Base-by-base conservation (phyloP, 805 yeast genomes). In the Sugiyamaella marilandica region DNA sequence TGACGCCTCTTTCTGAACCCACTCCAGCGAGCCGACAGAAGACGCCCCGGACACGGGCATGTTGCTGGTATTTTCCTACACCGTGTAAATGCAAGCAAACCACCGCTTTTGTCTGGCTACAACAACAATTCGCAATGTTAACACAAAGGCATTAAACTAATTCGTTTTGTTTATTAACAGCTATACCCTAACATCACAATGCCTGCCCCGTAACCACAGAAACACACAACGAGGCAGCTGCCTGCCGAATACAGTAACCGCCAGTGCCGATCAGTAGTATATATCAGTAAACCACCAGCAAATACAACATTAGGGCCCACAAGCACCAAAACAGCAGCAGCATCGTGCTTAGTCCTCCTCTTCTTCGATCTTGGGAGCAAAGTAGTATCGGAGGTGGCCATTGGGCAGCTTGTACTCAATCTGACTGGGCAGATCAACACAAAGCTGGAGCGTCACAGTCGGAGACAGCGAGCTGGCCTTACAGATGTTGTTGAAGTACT, bases 311-410 rank as follows among this genome's bases (percentile, higher is more conserved):
- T 24, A 24, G 29, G 29, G 29, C 29, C 29, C 29, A 5, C n/a
- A n/a, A n/a, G n/a, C 35, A 32, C 35, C 4, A 34, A 14, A 13
- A 13, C 4, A 34, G 9, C 37, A 5, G 37, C 9, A 10, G 9
- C 37, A 34, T 5, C 37, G 9, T 10, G 37, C 9, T 19, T 39
- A 39, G 24, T 33, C 47, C 34, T 41, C 44, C 59, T 87, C 96
- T 59, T 91, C 98, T 60, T 87, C 96, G 69, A 94, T 89, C 79
- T 94, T 92, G 55, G 99, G 99, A 62, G 99, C 99, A 70, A 94
- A 80, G 80, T 87, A 94, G 81, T 87, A 94, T 70, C 96, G 85
- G 70, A 94, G 77, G 72, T 88, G 87, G 51, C 99, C 99, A 70
- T 92, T 86, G 57, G 89, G 84, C 67, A 94, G 77, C 71, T 85